Base-by-base conservation (phyloP, 257 asterid species). In the Schizonepeta tenuifolia region DNA sequence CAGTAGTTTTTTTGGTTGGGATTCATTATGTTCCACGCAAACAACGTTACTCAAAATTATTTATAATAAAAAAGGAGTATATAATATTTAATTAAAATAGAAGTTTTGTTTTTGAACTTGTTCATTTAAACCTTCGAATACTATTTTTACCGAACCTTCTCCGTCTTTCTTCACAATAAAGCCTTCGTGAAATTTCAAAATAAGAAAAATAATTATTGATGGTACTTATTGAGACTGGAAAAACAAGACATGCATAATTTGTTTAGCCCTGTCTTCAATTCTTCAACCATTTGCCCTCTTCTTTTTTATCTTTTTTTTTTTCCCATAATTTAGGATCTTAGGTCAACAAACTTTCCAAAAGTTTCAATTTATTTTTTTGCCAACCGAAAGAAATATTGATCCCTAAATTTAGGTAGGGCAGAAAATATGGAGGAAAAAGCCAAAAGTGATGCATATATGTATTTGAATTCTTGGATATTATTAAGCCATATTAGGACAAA, bases 331-430 rank as follows among this genome's bases (percentile, higher is more conserved):
- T 21, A 38, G 40, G 53, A 40, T 63, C 55, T 69, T 58, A 65
- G 69, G 71, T 58, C 55, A 40, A 22, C 70, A 51, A 72, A 69
- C 47, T 58, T 70, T 73, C 73, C 49, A 72, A 57, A 60, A 55
- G 22, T n/a, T 38, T 28, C 9, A 17, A 41, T 15, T 24, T 26
- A 65, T 33, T 14, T 51, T 69, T 24, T 66, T 60, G n/a, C 31
- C 73, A 78, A 67, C 84, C 84, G 76, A 80, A 80, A 80, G 55
- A 76, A 79, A 75, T 67, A 70, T 31, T 44, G 66, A 47, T 28
- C 69, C 80, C 49, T 54, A 53, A n/a, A 51, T 47, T 67, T 75
- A 24, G 78, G 78, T 64, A 28, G 69, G 70, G 22, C 18, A 7
- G 3, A 26, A 38, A 60, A 69, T 47, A 53, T 11, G 77, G 75